Conservation (phyloP, 306 rosid genomes). For the Malus orientalis region DNA sequence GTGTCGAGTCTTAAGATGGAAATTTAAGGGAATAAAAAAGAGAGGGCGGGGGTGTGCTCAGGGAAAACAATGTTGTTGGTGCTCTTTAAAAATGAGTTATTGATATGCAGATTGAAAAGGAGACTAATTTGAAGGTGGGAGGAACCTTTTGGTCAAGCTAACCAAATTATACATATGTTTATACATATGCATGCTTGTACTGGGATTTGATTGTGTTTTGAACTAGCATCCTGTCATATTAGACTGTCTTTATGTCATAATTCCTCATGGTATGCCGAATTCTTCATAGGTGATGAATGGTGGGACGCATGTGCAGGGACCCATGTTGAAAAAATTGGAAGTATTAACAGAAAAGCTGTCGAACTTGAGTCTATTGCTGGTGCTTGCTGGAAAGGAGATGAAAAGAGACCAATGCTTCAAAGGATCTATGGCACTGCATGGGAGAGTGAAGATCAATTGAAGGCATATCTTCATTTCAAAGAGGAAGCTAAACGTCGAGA, state of each 20-base stretch:
- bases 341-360: constrained; percentile 72
- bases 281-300: constrained; percentile 71
- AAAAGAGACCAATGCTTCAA: constrained; percentile 82
- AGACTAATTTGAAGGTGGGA: no score
- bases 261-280: neutral
- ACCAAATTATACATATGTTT: no score
- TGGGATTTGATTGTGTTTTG: neutral
- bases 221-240: constrained; percentile 53
- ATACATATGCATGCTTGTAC: constrained; percentile 30
- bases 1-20: no score
- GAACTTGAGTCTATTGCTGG: constrained; percentile 99
- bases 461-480: constrained; percentile 85
- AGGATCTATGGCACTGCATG: constrained; percentile 97
- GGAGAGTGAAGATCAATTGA: constrained; percentile 85
- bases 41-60: neutral
- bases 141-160: no score
- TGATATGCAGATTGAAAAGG: no score
- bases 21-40: neutral
- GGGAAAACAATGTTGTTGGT: neutral
- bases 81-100: neutral
- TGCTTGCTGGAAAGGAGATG: constrained; percentile 98
- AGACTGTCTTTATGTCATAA: constrained; percentile 47
- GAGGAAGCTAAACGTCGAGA: constrained; percentile 97
- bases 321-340: constrained; percentile 88
- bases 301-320: constrained; percentile 99